These are phyloP conservation scores for Hemileccinum rubropunctum DNA, from an alignment of 768 basidiomycete genomes.

Conservation along the genomic window DNA sequence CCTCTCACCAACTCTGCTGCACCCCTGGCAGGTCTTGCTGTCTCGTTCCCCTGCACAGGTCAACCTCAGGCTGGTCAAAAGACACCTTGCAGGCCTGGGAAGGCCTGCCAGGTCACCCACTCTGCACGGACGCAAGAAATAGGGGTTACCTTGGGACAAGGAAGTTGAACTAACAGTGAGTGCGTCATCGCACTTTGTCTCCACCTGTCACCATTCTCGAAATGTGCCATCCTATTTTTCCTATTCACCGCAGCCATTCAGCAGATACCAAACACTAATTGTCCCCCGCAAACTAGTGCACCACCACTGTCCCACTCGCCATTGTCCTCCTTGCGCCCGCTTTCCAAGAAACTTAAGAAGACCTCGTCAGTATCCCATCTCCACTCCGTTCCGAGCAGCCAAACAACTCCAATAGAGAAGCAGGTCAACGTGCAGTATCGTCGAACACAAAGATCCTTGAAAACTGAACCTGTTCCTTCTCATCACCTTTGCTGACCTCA, in stretches of 20 bases:
- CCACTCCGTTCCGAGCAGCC: conserved; percentile 91
- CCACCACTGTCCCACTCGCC: conserved; percentile 88
- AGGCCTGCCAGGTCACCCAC: conserved; percentile 21
- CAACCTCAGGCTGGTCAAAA: conserved; percentile 70
- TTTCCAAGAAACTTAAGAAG: conserved; percentile 94
- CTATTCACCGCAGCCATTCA: conserved; percentile 96
- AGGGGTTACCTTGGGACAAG: conserved; percentile 87
- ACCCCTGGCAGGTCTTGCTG: conserved; percentile 56
- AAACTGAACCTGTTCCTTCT: too few species aligned
- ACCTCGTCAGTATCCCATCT: conserved; percentile 46
- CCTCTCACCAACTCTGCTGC: conserved; percentile 59
- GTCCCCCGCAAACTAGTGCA: conserved; percentile 95
- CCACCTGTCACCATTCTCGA: conserved; percentile 84
- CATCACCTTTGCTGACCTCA: too few species aligned
- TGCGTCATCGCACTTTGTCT: conserved; percentile 78
- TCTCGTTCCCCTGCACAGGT: conserved; percentile 39
- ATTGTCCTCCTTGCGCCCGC: conserved; percentile 93
- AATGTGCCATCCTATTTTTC: conserved; percentile 99
- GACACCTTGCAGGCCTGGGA: conserved; percentile 48
- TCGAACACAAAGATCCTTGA: too few species aligned
- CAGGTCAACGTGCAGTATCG: conserved; percentile 97
- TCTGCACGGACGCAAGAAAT: conserved; percentile 33
- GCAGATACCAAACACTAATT: conserved; percentile 95
- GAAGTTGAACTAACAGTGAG: conserved; percentile 63
- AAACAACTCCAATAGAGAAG: conserved; percentile 94